Conservation (phyloP, 1,284 basidiomycete genomes). For the Naganishia sp. region DNA sequence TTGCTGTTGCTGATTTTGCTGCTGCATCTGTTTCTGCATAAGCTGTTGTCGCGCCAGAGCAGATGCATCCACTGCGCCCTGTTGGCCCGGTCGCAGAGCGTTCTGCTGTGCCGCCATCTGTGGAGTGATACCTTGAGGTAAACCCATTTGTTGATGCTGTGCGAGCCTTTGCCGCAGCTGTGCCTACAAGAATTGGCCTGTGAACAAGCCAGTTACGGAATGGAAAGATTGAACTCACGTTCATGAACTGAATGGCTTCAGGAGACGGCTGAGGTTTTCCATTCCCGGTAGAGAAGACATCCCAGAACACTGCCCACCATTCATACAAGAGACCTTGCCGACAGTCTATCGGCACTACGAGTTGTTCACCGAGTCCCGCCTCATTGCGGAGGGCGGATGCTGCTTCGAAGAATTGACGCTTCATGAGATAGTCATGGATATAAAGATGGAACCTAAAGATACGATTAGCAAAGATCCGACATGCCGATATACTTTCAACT, state of each 20-base stretch:
- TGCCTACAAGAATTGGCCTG: slow-evolving; percentile 35
- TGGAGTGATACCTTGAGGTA: slow-evolving; percentile 15
- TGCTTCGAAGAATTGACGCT: slow-evolving; percentile 44
- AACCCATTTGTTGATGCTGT: slow-evolving; percentile 36
- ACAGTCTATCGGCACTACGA: slow-evolving; percentile 48
- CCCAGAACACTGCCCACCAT: slow-evolving; percentile 56
- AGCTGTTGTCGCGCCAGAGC: slow-evolving; percentile 28
- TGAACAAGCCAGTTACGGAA: not conserved
- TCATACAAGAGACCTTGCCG: slow-evolving; percentile 53
- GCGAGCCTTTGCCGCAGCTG: slow-evolving; percentile 44
- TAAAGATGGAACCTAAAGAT: slow-evolving; percentile 46
- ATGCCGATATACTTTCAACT: slow-evolving; percentile 33
- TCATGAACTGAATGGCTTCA: slow-evolving; percentile 48
- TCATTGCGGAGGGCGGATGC: slow-evolving; percentile 49
- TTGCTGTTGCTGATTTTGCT: slow-evolving; percentile 34
- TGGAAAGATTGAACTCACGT: slow-evolving; percentile 39
- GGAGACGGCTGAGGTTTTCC: slow-evolving; percentile 43
- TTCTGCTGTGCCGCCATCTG: slow-evolving; percentile 21
- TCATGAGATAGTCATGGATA: slow-evolving; percentile 51
- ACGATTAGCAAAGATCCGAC: not conserved
- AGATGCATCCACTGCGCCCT: slow-evolving; percentile 13
- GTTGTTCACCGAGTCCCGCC: slow-evolving; percentile 46
- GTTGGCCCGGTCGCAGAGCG: slow-evolving; percentile 12
- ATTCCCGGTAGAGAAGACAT: slow-evolving; percentile 52
- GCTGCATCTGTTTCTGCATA: slow-evolving; percentile 25